Evolutionary conservation across 352 stramenopile genomes (phyloP), one percentile per base, ranked within the genome.

Genomic region (Phytophthora multivora): DNA sequence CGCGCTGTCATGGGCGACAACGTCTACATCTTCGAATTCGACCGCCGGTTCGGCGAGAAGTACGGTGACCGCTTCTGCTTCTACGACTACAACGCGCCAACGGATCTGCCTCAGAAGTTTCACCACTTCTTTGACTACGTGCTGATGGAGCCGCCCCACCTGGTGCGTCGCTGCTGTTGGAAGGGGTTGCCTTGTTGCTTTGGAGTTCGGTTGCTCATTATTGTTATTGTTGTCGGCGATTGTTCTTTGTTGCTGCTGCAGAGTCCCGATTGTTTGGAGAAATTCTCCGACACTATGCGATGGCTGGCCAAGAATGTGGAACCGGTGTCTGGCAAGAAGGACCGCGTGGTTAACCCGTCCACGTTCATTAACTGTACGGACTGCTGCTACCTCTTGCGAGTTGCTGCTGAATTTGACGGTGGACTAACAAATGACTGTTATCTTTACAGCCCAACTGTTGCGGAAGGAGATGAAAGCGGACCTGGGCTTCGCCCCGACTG

Each of bases 71-170:
- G 59, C n/a, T 83, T 77, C 51, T 69, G 50, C 30, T 83, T 83
- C 47, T 83, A 80, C 48, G 74, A 83, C 58, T 83, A 81, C 66
- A 83, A 83, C 26, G 39, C 68, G 13, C 75, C 75, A 11, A 69
- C 62, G 16, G 56, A 71, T 8, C 33, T 83, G 21, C 69, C 74
- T 2, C 61, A 67, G 19, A 78, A 75, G 52, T 83, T 83, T 43
- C 69, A 83, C 47, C 68, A 83, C 47, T 83, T 81, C 52, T 83
- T 83, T 30, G 71, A 80, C 58, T 83, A 81, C 47, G 67, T 83
- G 41, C 54, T 83, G 16, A 76, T 81, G 58, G 71, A 83, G 31
- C 75, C 75, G 21, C 75, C 75, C 10, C 77, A 83, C 39, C 30
- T 83, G 65, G 71, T 80, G 40, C 40, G 64, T 62, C 23, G n/a